phyloP scores from a whole-genome alignment of 164 flowering plant genomes.

The Nymphaea colorata region DNA sequence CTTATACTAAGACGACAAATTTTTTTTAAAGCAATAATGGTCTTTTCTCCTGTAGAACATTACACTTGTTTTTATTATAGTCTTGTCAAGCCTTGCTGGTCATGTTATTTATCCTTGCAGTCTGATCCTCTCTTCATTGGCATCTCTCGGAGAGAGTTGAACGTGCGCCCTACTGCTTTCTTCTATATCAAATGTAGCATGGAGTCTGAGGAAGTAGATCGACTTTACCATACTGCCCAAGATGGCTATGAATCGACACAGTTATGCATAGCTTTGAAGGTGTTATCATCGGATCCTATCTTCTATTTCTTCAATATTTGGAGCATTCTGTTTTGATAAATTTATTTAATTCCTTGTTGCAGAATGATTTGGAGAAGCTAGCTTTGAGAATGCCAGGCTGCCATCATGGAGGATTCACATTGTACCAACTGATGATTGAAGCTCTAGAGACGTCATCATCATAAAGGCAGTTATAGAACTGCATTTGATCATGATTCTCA shows the following conservation, averaged over 20 bases:
- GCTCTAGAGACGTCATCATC: conserved; percentile 4
- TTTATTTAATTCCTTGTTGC: conserved; percentile 9
- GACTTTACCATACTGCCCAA: conserved; percentile 59
- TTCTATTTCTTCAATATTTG: background rate
- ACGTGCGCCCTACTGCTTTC: conserved; percentile 86
- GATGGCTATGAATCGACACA: conserved; percentile 90
- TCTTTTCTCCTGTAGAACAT: background rate
- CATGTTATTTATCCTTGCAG: conserved; percentile 27
- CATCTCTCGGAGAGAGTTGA: conserved; percentile 62
- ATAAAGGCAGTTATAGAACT: background rate
- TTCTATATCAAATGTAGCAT: conserved; percentile 79
- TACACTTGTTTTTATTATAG: background rate
- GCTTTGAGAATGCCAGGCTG: conserved; percentile 89
- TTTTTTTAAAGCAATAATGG: no score
- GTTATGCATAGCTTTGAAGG: conserved; percentile 56
- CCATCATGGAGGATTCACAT: conserved; percentile 86
- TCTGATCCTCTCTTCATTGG: conserved; percentile 62
- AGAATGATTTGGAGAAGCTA: conserved; percentile 55
- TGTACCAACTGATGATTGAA: conserved; percentile 57
- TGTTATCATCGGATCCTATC: conserved; percentile 18
- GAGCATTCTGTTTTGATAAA: background rate
- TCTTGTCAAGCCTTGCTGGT: background rate
- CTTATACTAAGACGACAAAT: no score
- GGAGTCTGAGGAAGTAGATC: conserved; percentile 50
- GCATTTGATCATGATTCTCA: background rate